Base-by-base conservation (phyloP, 306 rosid genomes). In the peach (Prunus persica) region DNA sequence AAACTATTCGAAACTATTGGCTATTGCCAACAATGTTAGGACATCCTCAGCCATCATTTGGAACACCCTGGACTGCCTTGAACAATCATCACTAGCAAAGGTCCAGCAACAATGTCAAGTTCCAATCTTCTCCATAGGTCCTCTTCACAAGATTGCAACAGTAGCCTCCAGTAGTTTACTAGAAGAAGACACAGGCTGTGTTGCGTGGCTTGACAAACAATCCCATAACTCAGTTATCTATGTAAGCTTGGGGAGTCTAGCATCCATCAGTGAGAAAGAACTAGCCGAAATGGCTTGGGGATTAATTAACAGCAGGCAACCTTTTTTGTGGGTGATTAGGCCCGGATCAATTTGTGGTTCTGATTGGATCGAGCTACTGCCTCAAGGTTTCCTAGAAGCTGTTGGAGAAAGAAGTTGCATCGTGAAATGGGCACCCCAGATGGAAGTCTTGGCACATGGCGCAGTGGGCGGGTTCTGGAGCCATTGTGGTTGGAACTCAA, bases 341-440 rank as follows among this genome's bases (percentile, higher is more conserved):
- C 91, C 93, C 0, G 89, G 91, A 16, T 70, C 78, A 63, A 63
- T 87, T 54, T 46, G 22, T 2, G 91, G 83, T 0, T 86, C 76
- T 0, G 85, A 88, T 15, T 81, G 93, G 87, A 82, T 80, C 1
- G 90, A 85, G 76, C 76, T 80, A 5, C 69, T 89, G 86, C 91
- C 90, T 2, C 71, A 52, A 46, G 87, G 81, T 46, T 86, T 90
- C 62, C 49, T 52, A 2, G 86, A 85, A 61, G 82, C 45, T 65
- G 50, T 84, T 65, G 80, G 81, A 27, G 91, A 80, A 47, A 84
- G 83, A 62, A 89, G 89, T 2, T 78, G 67, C 77, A 75, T 90
- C 55, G 88, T 90, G 50, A 84, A 87, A 78, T 90, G 96, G 97
- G 92, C 91, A 24, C 96, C 93, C 14, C 91, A 90, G 67, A 80